Evolutionary conservation across 2,329 filamentous ascomycete species (phyloP).

Genomic region (Metarhizium humberi): DNA sequence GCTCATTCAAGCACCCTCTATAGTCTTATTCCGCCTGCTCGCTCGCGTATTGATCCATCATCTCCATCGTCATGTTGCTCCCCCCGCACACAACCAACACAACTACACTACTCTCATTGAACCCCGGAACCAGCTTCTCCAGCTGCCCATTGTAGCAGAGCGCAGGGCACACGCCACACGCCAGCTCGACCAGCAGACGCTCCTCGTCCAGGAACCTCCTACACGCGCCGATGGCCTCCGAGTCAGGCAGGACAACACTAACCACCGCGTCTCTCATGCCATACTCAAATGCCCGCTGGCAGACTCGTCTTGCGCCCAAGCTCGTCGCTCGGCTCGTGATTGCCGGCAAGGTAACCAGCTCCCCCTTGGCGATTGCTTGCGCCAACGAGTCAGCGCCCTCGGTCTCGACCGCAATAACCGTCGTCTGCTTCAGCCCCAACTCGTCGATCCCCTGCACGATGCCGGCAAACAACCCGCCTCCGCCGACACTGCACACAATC

Average conservation of each 20-base stretch:
- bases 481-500: constrained; percentile 66
- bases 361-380: constrained; percentile 41
- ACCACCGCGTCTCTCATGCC: constrained; percentile 16
- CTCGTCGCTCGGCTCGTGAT: constrained; percentile 67
- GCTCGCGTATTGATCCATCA: constrained; percentile 12
- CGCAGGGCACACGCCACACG: constrained; percentile 19
- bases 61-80: constrained; percentile 22
- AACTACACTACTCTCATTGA: constrained; percentile 15
- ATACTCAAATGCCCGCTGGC: constrained; percentile 31
- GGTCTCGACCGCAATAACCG: constrained; percentile 64
- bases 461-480: constrained; percentile 72
- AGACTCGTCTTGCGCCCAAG: constrained; percentile 60
- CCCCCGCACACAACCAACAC: constrained; percentile 23
- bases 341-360: constrained; percentile 51
- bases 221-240: constrained; percentile 17
- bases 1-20: constrained; percentile 16
- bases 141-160: constrained; percentile 17
- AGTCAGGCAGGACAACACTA: constrained; percentile 17
- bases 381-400: constrained; percentile 58
- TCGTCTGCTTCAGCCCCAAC: constrained; percentile 19
- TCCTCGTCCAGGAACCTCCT: constrained; percentile 19
- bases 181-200: constrained; percentile 19
- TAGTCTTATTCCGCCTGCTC: not conserved
- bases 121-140: constrained; percentile 12
- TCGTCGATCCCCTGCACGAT: constrained; percentile 52